phyloP scores from a whole-genome alignment of 2,329 filamentous ascomycete species.

The Fusarium nematophilum region DNA sequence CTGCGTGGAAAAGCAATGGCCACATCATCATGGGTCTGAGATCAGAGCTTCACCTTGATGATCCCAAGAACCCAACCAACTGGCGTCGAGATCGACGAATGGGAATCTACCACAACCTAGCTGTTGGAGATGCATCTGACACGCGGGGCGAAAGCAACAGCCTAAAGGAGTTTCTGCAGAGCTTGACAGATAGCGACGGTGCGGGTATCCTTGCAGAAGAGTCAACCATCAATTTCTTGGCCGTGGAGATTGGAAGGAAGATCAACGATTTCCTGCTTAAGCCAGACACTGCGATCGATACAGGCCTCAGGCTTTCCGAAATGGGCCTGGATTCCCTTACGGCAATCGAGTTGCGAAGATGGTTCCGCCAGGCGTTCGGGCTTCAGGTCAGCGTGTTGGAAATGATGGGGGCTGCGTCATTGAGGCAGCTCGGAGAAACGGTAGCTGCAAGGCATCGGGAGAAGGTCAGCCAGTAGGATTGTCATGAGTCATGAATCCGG shows the following conservation, averaged over 20 bases:
- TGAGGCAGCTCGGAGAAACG: constrained; percentile 5
- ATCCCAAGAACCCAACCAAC: constrained; percentile 9
- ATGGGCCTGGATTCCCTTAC: constrained; percentile 26
- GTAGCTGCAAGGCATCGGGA: constrained; percentile 5
- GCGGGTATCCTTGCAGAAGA: neutral
- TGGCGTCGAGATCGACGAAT: constrained; percentile 26
- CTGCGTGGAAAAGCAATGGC: neutral
- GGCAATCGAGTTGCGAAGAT: constrained; percentile 23
- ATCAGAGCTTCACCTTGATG: constrained; percentile 3
- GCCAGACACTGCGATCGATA: constrained; percentile 9
- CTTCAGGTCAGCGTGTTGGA: constrained; percentile 28
- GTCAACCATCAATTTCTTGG: neutral
- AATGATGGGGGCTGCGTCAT: constrained; percentile 18
- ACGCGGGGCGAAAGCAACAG: neutral
- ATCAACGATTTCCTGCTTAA: constrained; percentile 20
- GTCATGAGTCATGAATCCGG: neutral
- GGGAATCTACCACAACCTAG: constrained; percentile 18
- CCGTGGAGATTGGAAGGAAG: constrained; percentile 14
- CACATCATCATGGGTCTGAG: constrained; percentile 18
- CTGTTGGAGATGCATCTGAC: neutral
- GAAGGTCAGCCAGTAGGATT: neutral
- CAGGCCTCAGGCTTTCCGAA: neutral
- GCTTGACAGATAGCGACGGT: neutral
- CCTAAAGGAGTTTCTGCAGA: constrained; percentile 7
- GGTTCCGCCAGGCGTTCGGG: constrained; percentile 14